phyloP scores from a whole-genome alignment of 2,329 filamentous ascomycete genomes.

The Diplodia seriata region DNA sequence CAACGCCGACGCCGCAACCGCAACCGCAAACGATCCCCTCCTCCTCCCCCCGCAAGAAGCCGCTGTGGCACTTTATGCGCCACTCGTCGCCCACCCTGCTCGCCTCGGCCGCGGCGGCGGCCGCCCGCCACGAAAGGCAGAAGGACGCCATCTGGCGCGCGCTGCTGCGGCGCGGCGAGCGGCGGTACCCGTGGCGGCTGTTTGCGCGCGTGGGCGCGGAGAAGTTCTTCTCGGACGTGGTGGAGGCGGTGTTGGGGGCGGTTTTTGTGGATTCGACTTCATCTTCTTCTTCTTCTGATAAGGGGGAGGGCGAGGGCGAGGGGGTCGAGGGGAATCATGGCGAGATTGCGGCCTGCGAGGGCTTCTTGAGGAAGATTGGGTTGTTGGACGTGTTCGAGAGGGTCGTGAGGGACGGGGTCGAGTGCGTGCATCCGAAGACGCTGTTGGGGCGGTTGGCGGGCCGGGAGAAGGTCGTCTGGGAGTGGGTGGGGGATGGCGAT shows the following conservation, averaged over 20 bases:
- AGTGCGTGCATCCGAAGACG: conserved; percentile 69
- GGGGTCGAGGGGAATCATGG: neutral
- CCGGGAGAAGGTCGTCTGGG: conserved; percentile 63
- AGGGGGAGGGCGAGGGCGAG: neutral
- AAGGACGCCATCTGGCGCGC: conserved; percentile 58
- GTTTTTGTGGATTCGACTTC: conserved; percentile 75
- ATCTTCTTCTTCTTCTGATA: neutral
- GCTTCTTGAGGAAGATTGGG: conserved; percentile 68
- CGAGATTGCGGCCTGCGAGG: conserved; percentile 61
- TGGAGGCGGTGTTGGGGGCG: conserved; percentile 82
- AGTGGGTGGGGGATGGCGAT: neutral
- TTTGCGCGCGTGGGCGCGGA: conserved; percentile 69
- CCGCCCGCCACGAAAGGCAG: conserved; percentile 56
- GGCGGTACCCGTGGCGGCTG: conserved; percentile 76
- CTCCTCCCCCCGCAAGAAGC: conserved; percentile 40
- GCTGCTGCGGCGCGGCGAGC: conserved; percentile 52
- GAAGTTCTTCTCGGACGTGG: conserved; percentile 84
- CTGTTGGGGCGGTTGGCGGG: conserved; percentile 67
- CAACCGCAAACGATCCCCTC: neutral
- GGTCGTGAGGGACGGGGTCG: conserved; percentile 63
- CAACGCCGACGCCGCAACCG: neutral
- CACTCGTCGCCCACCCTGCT: conserved; percentile 60
- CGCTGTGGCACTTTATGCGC: conserved; percentile 75
- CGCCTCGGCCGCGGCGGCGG: conserved; percentile 47
- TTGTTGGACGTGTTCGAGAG: conserved; percentile 68